Conservation (phyloP, 2,329 filamentous ascomycete genomes). For the Lanzia echinophila region DNA sequence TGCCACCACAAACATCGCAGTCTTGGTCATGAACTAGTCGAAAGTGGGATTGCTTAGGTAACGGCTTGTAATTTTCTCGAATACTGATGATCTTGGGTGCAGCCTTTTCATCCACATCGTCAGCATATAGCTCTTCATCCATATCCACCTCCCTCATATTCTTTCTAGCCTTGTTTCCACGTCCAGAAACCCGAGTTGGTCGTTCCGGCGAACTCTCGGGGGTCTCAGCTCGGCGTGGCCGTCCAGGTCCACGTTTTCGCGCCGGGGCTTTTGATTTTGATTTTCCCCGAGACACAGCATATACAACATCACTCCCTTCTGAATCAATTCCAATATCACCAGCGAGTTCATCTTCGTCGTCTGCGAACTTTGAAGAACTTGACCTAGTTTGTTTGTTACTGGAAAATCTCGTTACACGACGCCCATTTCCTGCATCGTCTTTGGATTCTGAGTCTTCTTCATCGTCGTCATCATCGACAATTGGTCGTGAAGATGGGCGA, state of each 20-base stretch:
- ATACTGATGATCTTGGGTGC: constrained; percentile 55
- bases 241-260: constrained; percentile 11
- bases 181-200: constrained; percentile 30
- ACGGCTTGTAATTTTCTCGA: constrained; percentile 64
- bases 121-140: constrained; percentile 41
- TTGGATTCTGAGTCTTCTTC: constrained; percentile 8
- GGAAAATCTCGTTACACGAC: constrained; percentile 20
- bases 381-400: constrained; percentile 5
- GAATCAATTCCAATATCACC: constrained; percentile 17
- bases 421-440: neutral
- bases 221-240: constrained; percentile 10
- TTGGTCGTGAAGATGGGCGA: constrained; percentile 10
- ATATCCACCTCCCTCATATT: constrained; percentile 45
- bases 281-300: constrained; percentile 36
- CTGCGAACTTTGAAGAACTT: constrained; percentile 7
- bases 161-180: constrained; percentile 26
- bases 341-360: constrained; percentile 23
- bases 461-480: constrained; percentile 9
- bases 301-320: constrained; percentile 45
- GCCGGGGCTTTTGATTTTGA: constrained; percentile 7
- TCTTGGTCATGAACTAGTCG: constrained; percentile 57
- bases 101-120: constrained; percentile 39
- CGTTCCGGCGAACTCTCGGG: constrained; percentile 17
- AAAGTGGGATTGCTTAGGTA: constrained; percentile 60
- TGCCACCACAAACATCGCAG: constrained; percentile 66